Conservation (phyloP, 371 early-diverging fungal genomes). For the Mucor lusitanicus region DNA sequence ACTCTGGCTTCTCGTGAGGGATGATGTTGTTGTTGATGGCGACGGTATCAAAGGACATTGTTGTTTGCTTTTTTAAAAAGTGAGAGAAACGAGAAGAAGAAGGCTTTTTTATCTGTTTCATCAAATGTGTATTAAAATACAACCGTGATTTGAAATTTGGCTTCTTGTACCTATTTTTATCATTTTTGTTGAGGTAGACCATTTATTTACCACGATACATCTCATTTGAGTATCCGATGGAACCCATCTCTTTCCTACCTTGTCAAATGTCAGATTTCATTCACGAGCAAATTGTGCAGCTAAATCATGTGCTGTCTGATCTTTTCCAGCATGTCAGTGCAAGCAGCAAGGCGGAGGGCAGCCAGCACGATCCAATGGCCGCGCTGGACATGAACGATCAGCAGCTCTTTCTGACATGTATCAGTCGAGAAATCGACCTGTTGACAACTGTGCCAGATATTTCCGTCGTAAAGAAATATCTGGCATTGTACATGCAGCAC, state of each 20-base stretch:
- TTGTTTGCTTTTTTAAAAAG: slow-evolving; percentile 1
- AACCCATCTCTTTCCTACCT: background rate
- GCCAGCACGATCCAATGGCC: background rate
- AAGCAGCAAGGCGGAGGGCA: background rate
- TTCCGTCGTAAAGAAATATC: slow-evolving; percentile 10
- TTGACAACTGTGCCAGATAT: background rate
- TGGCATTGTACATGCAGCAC: slow-evolving; percentile 12
- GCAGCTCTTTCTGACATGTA: background rate
- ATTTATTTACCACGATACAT: background rate
- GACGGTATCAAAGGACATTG: slow-evolving; percentile 30
- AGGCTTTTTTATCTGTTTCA: background rate
- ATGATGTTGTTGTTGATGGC: slow-evolving; percentile 41
- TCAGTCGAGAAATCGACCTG: slow-evolving; percentile 2
- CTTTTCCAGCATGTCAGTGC: background rate
- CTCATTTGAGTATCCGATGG: background rate
- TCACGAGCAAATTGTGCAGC: slow-evolving; percentile 9
- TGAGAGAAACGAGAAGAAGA: slow-evolving; percentile 12
- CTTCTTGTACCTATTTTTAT: background rate
- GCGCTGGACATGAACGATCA: background rate
- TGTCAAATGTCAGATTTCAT: slow-evolving; percentile 13
- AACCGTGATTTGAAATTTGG: background rate
- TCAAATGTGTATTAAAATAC: background rate
- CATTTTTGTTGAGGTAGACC: background rate
- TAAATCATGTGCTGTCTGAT: background rate
- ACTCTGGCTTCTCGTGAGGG: slow-evolving; percentile 31